Evolutionary conservation across 371 early-diverging fungal genomes (phyloP).

Genomic region (Syncephalis fuscata): DNA sequence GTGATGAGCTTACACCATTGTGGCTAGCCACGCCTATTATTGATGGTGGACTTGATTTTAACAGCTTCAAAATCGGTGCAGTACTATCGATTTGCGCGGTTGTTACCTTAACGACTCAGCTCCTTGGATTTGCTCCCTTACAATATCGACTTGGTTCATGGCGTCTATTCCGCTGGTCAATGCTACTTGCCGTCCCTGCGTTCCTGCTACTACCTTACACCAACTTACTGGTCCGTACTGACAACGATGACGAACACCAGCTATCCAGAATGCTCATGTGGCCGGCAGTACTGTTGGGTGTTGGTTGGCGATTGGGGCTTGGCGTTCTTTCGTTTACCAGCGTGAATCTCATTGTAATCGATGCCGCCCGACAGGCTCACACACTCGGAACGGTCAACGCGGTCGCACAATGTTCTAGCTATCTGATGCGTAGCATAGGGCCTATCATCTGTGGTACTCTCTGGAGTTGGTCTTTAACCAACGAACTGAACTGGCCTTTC

Average conservation of each 20-base stretch:
- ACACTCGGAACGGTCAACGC: slow-evolving; percentile 53
- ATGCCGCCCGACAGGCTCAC: slow-evolving; percentile 3
- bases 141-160: slow-evolving; percentile 24
- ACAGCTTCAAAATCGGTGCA: slow-evolving; percentile 30
- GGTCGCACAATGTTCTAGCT: slow-evolving; percentile 35
- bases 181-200: slow-evolving; percentile 17
- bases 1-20: slow-evolving; percentile 55
- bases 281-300: slow-evolving; percentile 14
- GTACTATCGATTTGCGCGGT: slow-evolving; percentile 34
- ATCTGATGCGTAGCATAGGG: slow-evolving; percentile 44
- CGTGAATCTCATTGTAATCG: slow-evolving; percentile 30
- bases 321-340: slow-evolving; percentile 39
- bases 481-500: slow-evolving; percentile 34
- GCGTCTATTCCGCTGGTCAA: slow-evolving; percentile 24
- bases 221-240: background rate
- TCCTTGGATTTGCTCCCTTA: slow-evolving; percentile 28
- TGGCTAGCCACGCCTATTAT: slow-evolving; percentile 31
- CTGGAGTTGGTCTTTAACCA: slow-evolving; percentile 39
- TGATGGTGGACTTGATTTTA: slow-evolving; percentile 42
- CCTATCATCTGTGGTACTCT: slow-evolving; percentile 45
- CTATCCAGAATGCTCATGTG: slow-evolving; percentile 8
- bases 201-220: slow-evolving; percentile 22
- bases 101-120: slow-evolving; percentile 30
- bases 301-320: slow-evolving; percentile 23
- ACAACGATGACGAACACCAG: slow-evolving; percentile 4